Evolutionary conservation across 176 grass and related monocot species (phyloP), one percentile per base, ranked within the genome.

Genomic region (Zea mays): DNA sequence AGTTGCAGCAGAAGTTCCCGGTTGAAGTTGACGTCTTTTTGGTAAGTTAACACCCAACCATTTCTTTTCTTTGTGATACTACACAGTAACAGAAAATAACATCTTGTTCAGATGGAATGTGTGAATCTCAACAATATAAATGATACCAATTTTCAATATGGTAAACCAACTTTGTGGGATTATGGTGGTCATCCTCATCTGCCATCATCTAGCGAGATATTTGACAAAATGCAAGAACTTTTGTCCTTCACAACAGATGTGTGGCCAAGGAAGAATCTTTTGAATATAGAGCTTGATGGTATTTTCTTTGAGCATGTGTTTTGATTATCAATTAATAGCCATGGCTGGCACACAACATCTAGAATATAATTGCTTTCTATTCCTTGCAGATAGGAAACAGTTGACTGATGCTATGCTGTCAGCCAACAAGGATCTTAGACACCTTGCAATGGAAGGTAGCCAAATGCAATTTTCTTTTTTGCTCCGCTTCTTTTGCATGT

Each of bases 181-280:
- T 81, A 84, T 75, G 94, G 91, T 40, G 94, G 94, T 34, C 94
- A 94, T 92, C 94, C 91, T 51, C 55, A 90, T 73, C 41, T 97
- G 47, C 89, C 94, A 79, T 69, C 86, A 59, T 92, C 84, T 86
- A 78, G 78, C 57, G 72, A 20, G 71, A 61, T 94, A 40, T 97
- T 86, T 37, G 73, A 82, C 16, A 86, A 92, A 79, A 41, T 94
- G 39, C 94, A 86, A 68, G 75, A 88, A 70, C 81, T 97, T 59
- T 76, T 90, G 69, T 66, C 75, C 12, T 97, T 94, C 76, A 77
- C 78, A 82, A 43, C 84, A 61, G 69, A 38, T 36, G 69, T 91
- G 71, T 97, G 94, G 94, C 87, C 85, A 64, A 79, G 47, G 62
- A 84, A 74, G 72, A 85, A 68, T 77, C 65, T 93, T 60, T 67